Conservation (phyloP, 2,329 filamentous ascomycete genomes). For the Zymoseptoria brevis region DNA sequence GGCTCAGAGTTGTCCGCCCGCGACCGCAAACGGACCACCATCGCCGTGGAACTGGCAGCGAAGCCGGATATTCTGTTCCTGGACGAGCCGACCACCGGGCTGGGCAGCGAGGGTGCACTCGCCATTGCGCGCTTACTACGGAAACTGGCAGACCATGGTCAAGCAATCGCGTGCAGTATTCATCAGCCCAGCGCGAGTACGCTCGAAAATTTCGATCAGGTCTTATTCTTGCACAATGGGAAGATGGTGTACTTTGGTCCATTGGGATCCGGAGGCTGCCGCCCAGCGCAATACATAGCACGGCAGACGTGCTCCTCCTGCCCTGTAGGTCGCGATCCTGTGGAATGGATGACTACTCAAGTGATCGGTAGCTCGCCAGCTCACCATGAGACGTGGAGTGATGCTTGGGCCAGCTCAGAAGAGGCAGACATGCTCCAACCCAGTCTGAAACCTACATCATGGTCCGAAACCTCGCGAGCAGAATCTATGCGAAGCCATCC, state of each 20-base stretch:
- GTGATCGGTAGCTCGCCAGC: too few relatives aligned
- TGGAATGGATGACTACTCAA: too few relatives aligned
- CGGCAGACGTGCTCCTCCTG: too few relatives aligned
- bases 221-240: conserved; percentile 56
- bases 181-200: conserved; percentile 60
- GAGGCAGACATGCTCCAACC: too few relatives aligned
- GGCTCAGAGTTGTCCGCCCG: conserved; percentile 42
- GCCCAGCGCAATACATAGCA: too few relatives aligned
- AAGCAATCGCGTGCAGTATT: conserved; percentile 62
- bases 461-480: too few relatives aligned
- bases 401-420: too few relatives aligned
- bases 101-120: conserved; percentile 62
- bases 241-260: conserved; percentile 58
- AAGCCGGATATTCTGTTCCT: conserved; percentile 56
- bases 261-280: too few relatives aligned
- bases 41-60: conserved; percentile 49
- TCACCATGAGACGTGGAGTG: too few relatives aligned
- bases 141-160: conserved; percentile 58
- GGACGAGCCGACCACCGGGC: conserved; percentile 49
- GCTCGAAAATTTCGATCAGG: conserved; percentile 58
- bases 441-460: too few relatives aligned
- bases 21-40: conserved; percentile 50
- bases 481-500: too few relatives aligned
- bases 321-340: too few relatives aligned
- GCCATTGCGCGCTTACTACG: conserved; percentile 58